Conservation (phyloP, 257 asterid species). For the Solanum chmielewskii region DNA sequence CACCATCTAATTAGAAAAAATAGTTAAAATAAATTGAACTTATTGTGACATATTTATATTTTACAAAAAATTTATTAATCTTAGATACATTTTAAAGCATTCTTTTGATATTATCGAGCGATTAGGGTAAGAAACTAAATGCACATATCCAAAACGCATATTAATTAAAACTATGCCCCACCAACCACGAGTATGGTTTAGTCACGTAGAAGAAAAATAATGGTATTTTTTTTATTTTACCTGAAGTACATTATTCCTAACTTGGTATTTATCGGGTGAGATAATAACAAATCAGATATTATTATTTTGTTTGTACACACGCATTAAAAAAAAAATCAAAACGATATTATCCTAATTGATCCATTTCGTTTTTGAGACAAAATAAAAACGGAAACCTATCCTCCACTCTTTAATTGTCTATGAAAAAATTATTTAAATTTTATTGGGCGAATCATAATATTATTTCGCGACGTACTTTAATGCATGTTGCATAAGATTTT, state of each 20-base stretch:
- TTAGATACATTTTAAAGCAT: not conserved
- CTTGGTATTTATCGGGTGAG: not conserved
- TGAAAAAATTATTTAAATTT: not conserved
- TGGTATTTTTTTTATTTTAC: not conserved
- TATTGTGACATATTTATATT: not conserved
- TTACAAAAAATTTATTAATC: not conserved
- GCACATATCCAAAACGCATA: not conserved
- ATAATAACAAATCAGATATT: not conserved
- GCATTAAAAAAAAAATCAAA: not conserved
- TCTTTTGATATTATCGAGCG: not conserved
- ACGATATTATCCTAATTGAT: not conserved
- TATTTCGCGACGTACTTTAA: too few species aligned
- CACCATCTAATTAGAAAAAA: not conserved
- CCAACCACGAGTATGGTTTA: not conserved
- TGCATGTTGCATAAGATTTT: not conserved
- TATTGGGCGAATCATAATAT: not conserved
- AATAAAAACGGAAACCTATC: not conserved
- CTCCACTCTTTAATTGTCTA: not conserved
- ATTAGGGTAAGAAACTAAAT: not conserved
- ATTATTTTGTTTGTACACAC: not conserved
- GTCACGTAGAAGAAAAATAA: not conserved
- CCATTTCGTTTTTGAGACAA: not conserved
- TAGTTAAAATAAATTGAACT: too few species aligned
- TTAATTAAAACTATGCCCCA: not conserved
- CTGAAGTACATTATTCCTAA: not conserved